Base-by-base conservation (phyloP, 352 stramenopile genomes). In the Bremia lactucae region DNA sequence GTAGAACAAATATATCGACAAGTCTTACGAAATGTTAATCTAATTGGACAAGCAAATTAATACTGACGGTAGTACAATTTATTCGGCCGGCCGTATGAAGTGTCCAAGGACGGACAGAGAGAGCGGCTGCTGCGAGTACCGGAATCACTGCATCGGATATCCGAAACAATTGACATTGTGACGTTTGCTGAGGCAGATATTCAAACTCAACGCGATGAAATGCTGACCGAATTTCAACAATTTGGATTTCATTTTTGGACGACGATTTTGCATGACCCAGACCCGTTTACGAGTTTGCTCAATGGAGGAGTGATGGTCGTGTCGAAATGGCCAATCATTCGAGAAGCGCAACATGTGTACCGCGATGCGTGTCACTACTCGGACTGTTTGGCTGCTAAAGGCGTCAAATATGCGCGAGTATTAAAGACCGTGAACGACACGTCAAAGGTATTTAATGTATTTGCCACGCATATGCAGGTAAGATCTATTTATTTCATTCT, bases 391-490 rank as follows among this genome's bases (percentile, higher is more conserved):
- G 75, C 79, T 1, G 75, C 79, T 8, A 91, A 91, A 47, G 79
- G 79, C 15, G 75, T 88, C 46, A 91, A 91, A 36, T 91, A 87
- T 36, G 75, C 76, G 13, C 67, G 79, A 10, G 24, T 87, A 8
- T 44, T 87, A 44, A 91, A 91, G 43, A 87, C 52, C 0, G 39
- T 70, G 6, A 21, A 67, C 8, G 49, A 36, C 6, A 42, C 31
- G 2, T 73, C 58, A 40, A 91, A 91, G 49, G 62, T 86, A 6
- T 87, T 88, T 39, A 91, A 91, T 43, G 66, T 91, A 9, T 91
- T 88, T 50, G 75, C 73, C 15, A 88, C 79, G 20, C 79, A 91
- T 55, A 87, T 91, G 72, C 79, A 90, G 65, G 72, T 78, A 33
- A 1, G 21, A 36, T n/a, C n/a, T n/a, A n/a, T n/a, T n/a, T n/a